Conservation (phyloP, 768 basidiomycete genomes). For the Lentinula boryana region DNA sequence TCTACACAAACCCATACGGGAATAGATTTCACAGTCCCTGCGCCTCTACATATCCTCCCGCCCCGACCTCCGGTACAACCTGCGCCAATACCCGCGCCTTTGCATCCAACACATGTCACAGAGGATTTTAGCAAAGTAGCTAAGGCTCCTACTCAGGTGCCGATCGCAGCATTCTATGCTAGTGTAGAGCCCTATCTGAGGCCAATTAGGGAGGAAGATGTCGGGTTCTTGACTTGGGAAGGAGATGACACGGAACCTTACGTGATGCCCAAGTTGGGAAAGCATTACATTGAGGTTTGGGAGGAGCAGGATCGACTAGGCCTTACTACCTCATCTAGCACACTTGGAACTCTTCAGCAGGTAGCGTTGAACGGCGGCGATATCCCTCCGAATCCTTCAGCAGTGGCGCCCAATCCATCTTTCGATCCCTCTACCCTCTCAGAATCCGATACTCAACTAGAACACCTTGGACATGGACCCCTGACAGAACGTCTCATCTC, state of each 20-base stretch:
- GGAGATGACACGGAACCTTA: conserved; percentile 90
- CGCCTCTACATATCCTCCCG: conserved; percentile 42
- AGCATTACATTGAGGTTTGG: conserved; percentile 90
- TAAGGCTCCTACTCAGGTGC: conserved; percentile 69
- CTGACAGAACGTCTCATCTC: conserved; percentile 82
- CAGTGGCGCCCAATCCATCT: conserved; percentile 50
- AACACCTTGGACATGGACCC: conserved; percentile 81
- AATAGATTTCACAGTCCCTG: conserved; percentile 61
- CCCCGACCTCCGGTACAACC: conserved; percentile 57
- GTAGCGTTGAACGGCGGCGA: conserved; percentile 25
- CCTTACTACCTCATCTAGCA: conserved; percentile 4
- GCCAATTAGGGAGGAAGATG: conserved; percentile 88
- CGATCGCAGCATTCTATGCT: conserved; percentile 75
- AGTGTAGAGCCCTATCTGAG: conserved; percentile 89
- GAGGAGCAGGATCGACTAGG: conserved; percentile 75
- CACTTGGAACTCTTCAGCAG: conserved; percentile 19
- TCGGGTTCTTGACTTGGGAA: conserved; percentile 87
- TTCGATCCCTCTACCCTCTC: conserved; percentile 81
- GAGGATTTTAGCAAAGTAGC: conserved; percentile 81
- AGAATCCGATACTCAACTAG: conserved; percentile 63
- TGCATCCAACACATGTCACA: conserved; percentile 71
- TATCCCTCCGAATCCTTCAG: conserved; percentile 18
- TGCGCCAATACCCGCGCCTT: conserved; percentile 73
- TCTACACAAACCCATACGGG: conserved; percentile 19
- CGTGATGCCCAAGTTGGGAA: conserved; percentile 77